A percentile compares a stretch with the other conserved stretches of the same genome.
These are phyloP conservation scores for Irpex rosettiformis DNA, from an alignment of 1,284 basidiomycete species.

Conservation along the genomic window DNA sequence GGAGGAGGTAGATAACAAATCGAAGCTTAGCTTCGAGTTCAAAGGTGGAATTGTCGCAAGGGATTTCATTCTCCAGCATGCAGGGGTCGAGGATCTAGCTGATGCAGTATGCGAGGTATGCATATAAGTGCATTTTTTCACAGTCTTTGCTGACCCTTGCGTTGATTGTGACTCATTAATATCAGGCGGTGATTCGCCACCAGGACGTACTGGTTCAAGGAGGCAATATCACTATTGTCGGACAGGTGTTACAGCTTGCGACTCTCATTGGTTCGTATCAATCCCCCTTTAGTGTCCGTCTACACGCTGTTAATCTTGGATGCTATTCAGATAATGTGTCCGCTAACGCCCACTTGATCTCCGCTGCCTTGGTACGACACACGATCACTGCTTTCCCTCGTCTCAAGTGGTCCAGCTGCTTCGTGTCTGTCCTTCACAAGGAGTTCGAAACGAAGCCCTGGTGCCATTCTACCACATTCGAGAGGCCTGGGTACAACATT, in stretches of 20 bases:
- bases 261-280: conserved; percentile 41
- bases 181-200: conserved; percentile 48
- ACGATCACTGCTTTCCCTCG: conserved; percentile 42
- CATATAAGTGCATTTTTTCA: background rate
- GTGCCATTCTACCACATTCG: conserved; percentile 50
- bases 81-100: conserved; percentile 48
- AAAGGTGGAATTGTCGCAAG: conserved; percentile 54
- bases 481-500: conserved; percentile 16
- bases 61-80: conserved; percentile 42
- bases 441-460: conserved; percentile 48
- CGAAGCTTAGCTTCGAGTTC: conserved; percentile 57
- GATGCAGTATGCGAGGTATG: conserved; percentile 47
- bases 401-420: conserved; percentile 44
- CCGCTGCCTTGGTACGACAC: conserved; percentile 39
- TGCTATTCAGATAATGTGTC: background rate
- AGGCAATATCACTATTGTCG: conserved; percentile 51
- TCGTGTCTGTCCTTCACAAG: conserved; percentile 43
- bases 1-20: background rate
- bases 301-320: background rate
- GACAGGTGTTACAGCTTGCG: conserved; percentile 49
- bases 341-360: conserved; percentile 32
- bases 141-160: background rate
- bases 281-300: background rate
- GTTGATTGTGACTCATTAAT: background rate
- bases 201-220: conserved; percentile 58